Base-by-base conservation (phyloP, 176 grass and related monocot genomes). In the Melocanna baccifera region DNA sequence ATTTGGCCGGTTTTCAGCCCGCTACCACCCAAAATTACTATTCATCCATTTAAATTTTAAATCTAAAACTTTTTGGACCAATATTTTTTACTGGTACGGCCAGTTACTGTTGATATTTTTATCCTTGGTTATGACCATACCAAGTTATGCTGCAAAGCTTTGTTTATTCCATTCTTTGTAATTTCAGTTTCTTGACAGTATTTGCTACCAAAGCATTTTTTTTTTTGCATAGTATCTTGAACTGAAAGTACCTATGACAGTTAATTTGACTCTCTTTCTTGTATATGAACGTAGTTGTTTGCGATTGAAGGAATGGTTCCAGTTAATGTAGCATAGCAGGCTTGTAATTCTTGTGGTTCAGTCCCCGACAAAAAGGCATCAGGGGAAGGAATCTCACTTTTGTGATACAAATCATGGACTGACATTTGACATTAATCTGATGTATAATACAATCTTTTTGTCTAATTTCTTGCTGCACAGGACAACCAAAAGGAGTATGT, bases 401-500 rank as follows among this genome's bases (percentile, higher is more conserved):
- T 74, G 3, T 65, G 29, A 41, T 50, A 4, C 25, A 57, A 42
- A 25, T 10, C 55, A 11, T 25, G 15, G 0, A 5, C 61, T 76
- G 26, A 65, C 20, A 62, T 51, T 34, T 55, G 32, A 58, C 18
- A 57, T 5, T 70, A 28, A 59, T 71, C 37, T 59, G 37, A 22
- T 82, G 80, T n/a, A 22, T 47, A 28, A 16, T n/a, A 22, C 46
- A 26, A 4, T 25, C 25, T 10, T 73, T 10, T 5, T 36, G 1
- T 65, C 1, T 26, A 42, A 56, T 84, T 69, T 85, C 51, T 79
- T 52, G 23, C 15, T 66, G 57, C 51, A 47, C 73, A 92, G 91
- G 83, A 73, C 77, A 90, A 78, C 76, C 71, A 10, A 91, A 91
- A 71, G 92, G 92, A 63, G 73, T 92, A 53, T 99, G 96, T 78